phyloP scores from a whole-genome alignment of 78 protist genomes.

The Dictyostelium brefeldianum region DNA sequence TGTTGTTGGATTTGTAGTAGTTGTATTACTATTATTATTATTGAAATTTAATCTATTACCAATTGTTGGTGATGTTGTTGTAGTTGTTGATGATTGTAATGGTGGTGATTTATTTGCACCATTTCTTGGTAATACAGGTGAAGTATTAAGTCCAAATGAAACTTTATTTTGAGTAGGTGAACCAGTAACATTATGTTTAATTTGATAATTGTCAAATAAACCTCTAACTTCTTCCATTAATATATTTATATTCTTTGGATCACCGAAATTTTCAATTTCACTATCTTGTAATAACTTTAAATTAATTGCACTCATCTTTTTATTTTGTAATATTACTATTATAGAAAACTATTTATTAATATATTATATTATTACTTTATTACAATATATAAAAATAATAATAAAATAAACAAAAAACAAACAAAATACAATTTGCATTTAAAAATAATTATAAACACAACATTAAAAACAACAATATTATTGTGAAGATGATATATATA shows the following conservation, averaged over 20 bases:
- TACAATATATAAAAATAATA: neutral
- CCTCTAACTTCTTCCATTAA: constrained; percentile 64
- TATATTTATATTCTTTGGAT: constrained; percentile 14
- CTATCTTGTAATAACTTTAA: constrained; percentile 43
- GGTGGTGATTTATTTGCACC: neutral
- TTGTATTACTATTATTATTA: neutral
- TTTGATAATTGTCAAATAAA: constrained; percentile 27
- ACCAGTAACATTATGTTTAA: neutral
- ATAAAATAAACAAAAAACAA: too few species aligned
- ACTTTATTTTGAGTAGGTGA: neutral
- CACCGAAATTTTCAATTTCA: constrained; percentile 65
- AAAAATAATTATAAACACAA: too few species aligned
- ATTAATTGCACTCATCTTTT: constrained; percentile 20
- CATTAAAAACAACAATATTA: too few species aligned
- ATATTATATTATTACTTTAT: neutral
- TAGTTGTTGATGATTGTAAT: neutral
- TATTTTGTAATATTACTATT: neutral
- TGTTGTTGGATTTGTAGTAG: neutral
- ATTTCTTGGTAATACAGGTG: constrained; percentile 1
- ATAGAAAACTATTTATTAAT: neutral
- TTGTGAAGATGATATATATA: too few species aligned
- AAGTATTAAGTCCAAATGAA: neutral
- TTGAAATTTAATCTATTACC: neutral
- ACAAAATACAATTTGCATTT: too few species aligned
- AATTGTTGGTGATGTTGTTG: neutral